A percentile compares a stretch with the other conserved stretches of the same genome.
Conservation (phyloP, 2,329 filamentous ascomycete genomes). For the Plectosphaerella cucumerina region DNA sequence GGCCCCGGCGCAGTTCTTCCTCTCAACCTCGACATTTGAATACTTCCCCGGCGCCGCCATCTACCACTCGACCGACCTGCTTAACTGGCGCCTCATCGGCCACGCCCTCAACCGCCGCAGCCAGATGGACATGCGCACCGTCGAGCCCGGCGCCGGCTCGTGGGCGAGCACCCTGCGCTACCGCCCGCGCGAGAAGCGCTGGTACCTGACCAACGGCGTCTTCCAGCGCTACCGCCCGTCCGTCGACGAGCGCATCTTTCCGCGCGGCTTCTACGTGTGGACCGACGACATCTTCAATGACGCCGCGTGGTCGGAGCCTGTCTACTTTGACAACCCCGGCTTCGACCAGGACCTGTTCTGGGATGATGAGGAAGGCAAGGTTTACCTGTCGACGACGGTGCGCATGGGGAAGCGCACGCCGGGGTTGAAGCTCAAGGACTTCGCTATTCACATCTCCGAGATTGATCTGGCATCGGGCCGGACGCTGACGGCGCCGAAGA, state of each 20-base stretch:
- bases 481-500: conserved; percentile 28
- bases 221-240: conserved; percentile 38
- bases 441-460: conserved; percentile 42
- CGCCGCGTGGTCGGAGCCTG: conserved; percentile 45
- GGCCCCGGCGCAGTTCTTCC: conserved; percentile 40
- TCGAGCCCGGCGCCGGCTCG: conserved; percentile 45
- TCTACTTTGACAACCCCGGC: conserved; percentile 49
- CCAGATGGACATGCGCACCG: conserved; percentile 47
- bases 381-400: conserved; percentile 42
- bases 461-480: conserved; percentile 37
- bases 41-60: conserved; percentile 59
- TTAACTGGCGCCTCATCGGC: conserved; percentile 48
- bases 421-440: conserved; percentile 41
- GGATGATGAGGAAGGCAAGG: conserved; percentile 40
- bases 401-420: conserved; percentile 29
- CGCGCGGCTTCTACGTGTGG: conserved; percentile 49
- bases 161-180: conserved; percentile 45
- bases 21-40: conserved; percentile 60
- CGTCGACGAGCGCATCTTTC: conserved; percentile 41
- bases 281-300: conserved; percentile 50
- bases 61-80: conserved; percentile 50
- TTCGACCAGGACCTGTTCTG: conserved; percentile 51
- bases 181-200: conserved; percentile 29
- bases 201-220: conserved; percentile 41
- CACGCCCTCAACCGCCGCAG: conserved; percentile 45